A percentile compares a stretch with the other conserved stretches of the same genome.
Conservation (phyloP, 2,329 filamentous ascomycete species). For the Teratosphaeria viscida region DNA sequence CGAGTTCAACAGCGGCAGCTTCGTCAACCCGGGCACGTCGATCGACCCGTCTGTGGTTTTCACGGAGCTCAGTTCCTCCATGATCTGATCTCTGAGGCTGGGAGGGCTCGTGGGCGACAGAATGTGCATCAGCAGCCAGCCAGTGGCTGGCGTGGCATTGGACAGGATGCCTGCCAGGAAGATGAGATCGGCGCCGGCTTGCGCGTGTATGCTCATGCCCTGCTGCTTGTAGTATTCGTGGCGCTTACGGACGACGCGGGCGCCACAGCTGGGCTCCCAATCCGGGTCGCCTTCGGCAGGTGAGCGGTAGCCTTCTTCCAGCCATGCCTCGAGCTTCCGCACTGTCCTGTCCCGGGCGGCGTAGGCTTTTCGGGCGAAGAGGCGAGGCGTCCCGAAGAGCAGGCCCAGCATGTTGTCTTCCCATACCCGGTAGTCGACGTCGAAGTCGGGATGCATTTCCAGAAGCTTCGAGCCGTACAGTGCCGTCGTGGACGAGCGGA, state of each 20-base stretch:
- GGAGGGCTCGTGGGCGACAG: slow-evolving; percentile 12
- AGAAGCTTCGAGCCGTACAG: slow-evolving; percentile 12
- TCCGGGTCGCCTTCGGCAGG: slow-evolving; percentile 2
- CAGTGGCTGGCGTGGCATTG: slow-evolving; percentile 19
- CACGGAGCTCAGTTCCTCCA: slow-evolving; percentile 12
- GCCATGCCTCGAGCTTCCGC: slow-evolving; percentile 9
- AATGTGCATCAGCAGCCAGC: slow-evolving; percentile 21
- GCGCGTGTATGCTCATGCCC: slow-evolving; percentile 5
- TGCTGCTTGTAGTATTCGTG: slow-evolving; percentile 11
- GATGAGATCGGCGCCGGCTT: slow-evolving; percentile 13
- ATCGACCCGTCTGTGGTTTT: slow-evolving; percentile 9
- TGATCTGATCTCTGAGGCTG: slow-evolving; percentile 10
- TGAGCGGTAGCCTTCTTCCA: slow-evolving; percentile 2
- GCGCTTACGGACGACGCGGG: slow-evolving; percentile 10
- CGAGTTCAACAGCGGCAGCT: slow-evolving; percentile 19
- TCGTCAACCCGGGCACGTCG: slow-evolving; percentile 10
- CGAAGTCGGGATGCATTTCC: slow-evolving; percentile 11
- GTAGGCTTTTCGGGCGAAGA: slow-evolving; percentile 8
- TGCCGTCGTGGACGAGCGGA: slow-evolving; percentile 10
- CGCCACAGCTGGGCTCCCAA: slow-evolving; percentile 13
- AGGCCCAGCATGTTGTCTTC: slow-evolving; percentile 12
- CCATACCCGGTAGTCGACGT: slow-evolving; percentile 12
- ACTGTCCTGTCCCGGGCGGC: slow-evolving; percentile 8
- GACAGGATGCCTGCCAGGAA: slow-evolving; percentile 17
- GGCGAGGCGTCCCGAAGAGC: slow-evolving; percentile 12